A percentile compares a stretch with the other conserved stretches of the same genome.
These are phyloP conservation scores for Leucocoprinus birnbaumii DNA, from an alignment of 768 basidiomycete genomes.

Conservation along the genomic window DNA sequence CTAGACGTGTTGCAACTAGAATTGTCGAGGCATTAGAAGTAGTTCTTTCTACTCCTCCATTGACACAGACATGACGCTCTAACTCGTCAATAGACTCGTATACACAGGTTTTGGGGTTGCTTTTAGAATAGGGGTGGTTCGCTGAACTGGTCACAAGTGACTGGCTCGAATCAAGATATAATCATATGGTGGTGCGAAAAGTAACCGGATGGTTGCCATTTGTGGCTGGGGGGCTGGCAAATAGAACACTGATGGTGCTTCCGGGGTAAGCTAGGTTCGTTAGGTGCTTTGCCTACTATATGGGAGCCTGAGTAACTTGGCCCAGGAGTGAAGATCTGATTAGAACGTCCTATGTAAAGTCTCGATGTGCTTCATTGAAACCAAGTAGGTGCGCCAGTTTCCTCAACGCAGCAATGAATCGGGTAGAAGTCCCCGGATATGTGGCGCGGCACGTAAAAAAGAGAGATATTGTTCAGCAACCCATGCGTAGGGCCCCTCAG, in stretches of 20 bases:
- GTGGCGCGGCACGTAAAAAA: conserved; percentile 43
- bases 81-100: no score
- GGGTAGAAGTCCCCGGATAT: conserved; percentile 34
- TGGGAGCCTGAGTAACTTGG: conserved; percentile 15
- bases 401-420: conserved; percentile 21
- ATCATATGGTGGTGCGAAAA: conserved; percentile 19
- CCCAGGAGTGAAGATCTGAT: conserved; percentile 22
- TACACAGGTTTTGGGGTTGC: no score
- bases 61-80: no score
- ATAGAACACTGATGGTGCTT: not conserved
- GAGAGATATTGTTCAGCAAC: not conserved
- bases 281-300: conserved; percentile 13
- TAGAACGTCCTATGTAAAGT: conserved; percentile 19
- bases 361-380: conserved; percentile 14
- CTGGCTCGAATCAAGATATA: conserved; percentile 13
- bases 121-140: not conserved
- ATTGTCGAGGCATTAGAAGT: not conserved
- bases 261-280: conserved; percentile 17
- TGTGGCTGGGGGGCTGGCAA: conserved; percentile 13
- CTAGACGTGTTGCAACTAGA: not conserved
- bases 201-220: conserved; percentile 23
- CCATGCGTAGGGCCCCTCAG: conserved; percentile 28
- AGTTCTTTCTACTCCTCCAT: no score
- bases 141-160: conserved; percentile 11
- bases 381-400: conserved; percentile 28